Percentiles rank a stretch among this genome's conserved stretches.
These are phyloP conservation scores for Xylariales sp. DNA, from an alignment of 2,329 filamentous ascomycete genomes.

Conservation along the genomic window DNA sequence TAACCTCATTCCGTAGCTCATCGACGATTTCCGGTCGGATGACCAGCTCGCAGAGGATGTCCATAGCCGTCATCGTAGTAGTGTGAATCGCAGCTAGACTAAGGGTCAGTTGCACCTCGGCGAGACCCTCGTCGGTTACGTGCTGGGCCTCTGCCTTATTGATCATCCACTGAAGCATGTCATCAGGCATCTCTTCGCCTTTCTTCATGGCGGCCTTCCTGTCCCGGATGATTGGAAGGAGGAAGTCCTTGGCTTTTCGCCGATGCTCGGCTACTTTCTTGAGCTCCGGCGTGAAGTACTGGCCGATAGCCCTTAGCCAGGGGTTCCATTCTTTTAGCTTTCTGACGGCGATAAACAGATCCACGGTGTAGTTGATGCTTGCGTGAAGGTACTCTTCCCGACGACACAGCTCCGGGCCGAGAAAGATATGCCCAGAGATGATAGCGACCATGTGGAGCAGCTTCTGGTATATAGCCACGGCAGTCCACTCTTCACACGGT, in stretches of 20 bases:
- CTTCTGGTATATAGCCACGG: slow-evolving; percentile 33
- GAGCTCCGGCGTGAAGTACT: slow-evolving; percentile 28
- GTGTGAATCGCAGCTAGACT: slow-evolving; percentile 47
- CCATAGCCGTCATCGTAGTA: slow-evolving; percentile 35
- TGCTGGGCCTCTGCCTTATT: slow-evolving; percentile 28
- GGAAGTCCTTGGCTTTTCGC: slow-evolving; percentile 27
- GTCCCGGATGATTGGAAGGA: slow-evolving; percentile 30
- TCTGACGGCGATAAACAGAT: slow-evolving; percentile 31
- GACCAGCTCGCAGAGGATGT: slow-evolving; percentile 43
- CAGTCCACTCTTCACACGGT: slow-evolving; percentile 33
- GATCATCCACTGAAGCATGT: slow-evolving; percentile 43
- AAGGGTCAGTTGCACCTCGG: slow-evolving; percentile 35
- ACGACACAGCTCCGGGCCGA: slow-evolving; percentile 42
- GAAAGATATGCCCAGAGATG: slow-evolving; percentile 41
- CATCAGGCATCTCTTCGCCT: slow-evolving; percentile 30
- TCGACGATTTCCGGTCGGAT: slow-evolving; percentile 41
- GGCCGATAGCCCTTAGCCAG: slow-evolving; percentile 30
- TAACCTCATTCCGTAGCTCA: slow-evolving; percentile 47
- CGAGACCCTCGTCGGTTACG: slow-evolving; percentile 26
- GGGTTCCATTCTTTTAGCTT: slow-evolving; percentile 17
- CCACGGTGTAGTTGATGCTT: slow-evolving; percentile 43
- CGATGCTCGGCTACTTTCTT: slow-evolving; percentile 27
- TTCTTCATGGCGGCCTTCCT: slow-evolving; percentile 20
- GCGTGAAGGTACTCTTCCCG: slow-evolving; percentile 39
- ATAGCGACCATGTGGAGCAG: slow-evolving; percentile 42